A percentile compares a stretch with the other conserved stretches of the same genome.
Conservation (phyloP, 1,284 basidiomycete genomes). For the Tilletia indica region DNA sequence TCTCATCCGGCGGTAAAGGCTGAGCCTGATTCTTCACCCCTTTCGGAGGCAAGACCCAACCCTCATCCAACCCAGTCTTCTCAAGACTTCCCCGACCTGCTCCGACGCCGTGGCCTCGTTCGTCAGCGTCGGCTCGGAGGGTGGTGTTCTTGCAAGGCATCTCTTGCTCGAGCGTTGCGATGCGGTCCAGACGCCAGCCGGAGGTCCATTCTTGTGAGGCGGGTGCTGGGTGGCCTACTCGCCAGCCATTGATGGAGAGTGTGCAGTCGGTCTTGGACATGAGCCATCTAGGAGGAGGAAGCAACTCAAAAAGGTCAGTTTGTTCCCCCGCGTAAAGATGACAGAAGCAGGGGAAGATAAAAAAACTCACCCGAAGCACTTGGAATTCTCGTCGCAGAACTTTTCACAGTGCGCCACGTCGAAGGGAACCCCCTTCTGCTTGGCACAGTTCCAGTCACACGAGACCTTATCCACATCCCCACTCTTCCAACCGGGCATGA, state of each 20-base stretch:
- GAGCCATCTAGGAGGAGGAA: neutral
- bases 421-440: conserved; percentile 14
- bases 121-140: conserved; percentile 9
- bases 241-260: conserved; percentile 6
- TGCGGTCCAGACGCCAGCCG: conserved; percentile 19
- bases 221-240: conserved; percentile 10
- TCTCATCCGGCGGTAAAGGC: neutral
- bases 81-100: conserved; percentile 11
- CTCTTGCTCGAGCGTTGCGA: conserved; percentile 15
- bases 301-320: neutral
- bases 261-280: conserved; percentile 16
- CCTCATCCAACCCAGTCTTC: conserved; percentile 8
- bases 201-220: conserved; percentile 13
- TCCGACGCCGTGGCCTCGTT: conserved; percentile 9
- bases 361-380: conserved; percentile 18
- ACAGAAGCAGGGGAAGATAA: neutral
- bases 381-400: conserved; percentile 19
- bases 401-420: conserved; percentile 17
- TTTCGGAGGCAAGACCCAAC: conserved; percentile 9
- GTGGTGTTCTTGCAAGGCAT: conserved; percentile 16
- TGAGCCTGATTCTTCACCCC: conserved; percentile 1
- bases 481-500: conserved; percentile 16
- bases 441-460: conserved; percentile 19
- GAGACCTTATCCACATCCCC: conserved; percentile 16
- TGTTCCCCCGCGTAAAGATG: neutral